Conservation (phyloP, 2,329 filamentous ascomycete genomes). For the Huntiella abstrusa region DNA sequence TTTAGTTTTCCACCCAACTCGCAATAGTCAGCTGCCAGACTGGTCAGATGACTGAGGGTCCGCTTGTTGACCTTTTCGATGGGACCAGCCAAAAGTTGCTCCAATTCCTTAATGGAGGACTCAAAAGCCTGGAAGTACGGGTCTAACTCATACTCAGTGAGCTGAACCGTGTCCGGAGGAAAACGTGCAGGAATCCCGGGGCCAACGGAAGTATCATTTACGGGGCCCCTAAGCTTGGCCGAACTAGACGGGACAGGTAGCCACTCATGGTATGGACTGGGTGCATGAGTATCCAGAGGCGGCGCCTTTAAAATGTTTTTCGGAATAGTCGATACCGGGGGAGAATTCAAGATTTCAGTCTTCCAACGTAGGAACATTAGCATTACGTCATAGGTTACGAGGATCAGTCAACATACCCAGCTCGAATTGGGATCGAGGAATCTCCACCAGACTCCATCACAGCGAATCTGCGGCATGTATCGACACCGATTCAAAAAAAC, state of each 20-base stretch:
- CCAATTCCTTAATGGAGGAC: conserved; percentile 75
- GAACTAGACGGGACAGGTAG: conserved; percentile 72
- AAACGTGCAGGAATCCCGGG: conserved; percentile 36
- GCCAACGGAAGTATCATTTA: conserved; percentile 16
- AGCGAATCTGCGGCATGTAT: conserved; percentile 75
- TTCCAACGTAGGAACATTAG: conserved; percentile 21
- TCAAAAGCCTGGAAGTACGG: conserved; percentile 94
- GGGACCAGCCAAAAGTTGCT: conserved; percentile 69
- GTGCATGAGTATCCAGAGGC: conserved; percentile 88
- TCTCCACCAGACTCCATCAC: conserved; percentile 93
- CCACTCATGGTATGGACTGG: conserved; percentile 67
- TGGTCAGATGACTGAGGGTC: conserved; percentile 67
- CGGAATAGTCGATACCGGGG: conserved; percentile 76
- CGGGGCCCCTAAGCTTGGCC: conserved; percentile 47
- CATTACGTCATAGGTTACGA: conserved; percentile 12
- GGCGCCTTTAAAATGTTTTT: conserved; percentile 90
- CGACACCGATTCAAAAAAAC: conserved; percentile 91
- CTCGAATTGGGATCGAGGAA: conserved; percentile 96
- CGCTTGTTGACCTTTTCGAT: conserved; percentile 95
- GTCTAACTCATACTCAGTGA: conserved; percentile 81
- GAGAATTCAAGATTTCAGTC: conserved; percentile 88
- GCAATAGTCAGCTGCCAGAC: conserved; percentile 69
- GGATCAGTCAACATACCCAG: conserved; percentile 46
- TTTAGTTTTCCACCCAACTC: conserved; percentile 94
- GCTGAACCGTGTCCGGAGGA: conserved; percentile 53